Evolutionary conservation across 257 asterid species (phyloP).

Genomic region (Handroanthus guayacan): DNA sequence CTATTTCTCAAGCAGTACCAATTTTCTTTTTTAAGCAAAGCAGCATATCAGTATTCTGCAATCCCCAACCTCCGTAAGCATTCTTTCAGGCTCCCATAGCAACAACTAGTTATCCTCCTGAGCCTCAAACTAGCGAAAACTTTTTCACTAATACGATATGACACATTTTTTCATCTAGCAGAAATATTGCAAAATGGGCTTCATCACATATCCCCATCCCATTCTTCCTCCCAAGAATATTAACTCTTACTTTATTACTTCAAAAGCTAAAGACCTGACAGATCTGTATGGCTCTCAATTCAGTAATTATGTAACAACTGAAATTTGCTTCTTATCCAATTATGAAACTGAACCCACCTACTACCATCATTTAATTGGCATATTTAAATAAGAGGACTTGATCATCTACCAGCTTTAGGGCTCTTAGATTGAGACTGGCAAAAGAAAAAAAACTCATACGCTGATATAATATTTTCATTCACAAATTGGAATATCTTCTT

Average conservation of each 20-base stretch:
- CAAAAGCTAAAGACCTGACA: constrained; percentile 8
- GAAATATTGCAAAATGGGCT: not conserved
- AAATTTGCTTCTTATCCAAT: constrained; percentile 21
- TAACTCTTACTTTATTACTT: not conserved
- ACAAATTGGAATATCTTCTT: constrained; percentile 14
- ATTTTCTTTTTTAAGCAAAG: too few species aligned
- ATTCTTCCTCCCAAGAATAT: not conserved
- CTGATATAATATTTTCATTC: not conserved
- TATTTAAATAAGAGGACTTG: not conserved
- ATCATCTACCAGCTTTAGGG: not conserved
- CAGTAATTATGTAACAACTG: not conserved
- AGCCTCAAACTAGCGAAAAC: not conserved
- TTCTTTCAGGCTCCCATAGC: not conserved
- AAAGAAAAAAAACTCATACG: not conserved
- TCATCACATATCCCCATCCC: not conserved
- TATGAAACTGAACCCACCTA: constrained; percentile 11
- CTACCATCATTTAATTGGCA: constrained; percentile 1
- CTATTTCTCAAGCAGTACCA: constrained; percentile 1
- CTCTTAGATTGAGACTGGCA: not conserved
- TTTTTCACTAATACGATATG: not conserved
- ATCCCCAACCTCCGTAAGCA: not conserved
- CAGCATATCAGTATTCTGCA: not conserved
- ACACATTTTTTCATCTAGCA: not conserved
- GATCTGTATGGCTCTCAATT: not conserved
- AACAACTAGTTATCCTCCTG: not conserved